phyloP scores from a whole-genome alignment of 1,284 basidiomycete genomes.

The Sphaerobolus stellatus region DNA sequence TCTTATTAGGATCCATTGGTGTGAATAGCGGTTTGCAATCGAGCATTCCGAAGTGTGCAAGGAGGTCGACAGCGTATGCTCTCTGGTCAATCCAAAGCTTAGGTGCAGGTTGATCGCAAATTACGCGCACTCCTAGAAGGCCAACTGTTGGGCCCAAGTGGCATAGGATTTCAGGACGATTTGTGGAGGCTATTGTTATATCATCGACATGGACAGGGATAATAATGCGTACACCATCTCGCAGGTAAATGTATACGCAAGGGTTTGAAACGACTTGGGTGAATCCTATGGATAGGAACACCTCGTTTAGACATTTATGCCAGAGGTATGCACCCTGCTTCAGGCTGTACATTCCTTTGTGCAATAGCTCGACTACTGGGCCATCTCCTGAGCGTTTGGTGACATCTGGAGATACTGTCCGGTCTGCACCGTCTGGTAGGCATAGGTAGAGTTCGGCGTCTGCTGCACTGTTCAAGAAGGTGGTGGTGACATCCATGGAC shows the following conservation, averaged over 20 bases:
- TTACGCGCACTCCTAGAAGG: constrained; percentile 38
- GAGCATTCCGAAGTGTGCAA: constrained; percentile 14
- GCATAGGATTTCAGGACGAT: constrained; percentile 35
- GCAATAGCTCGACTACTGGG: constrained; percentile 8
- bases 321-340: constrained; percentile 37
- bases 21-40: constrained; percentile 28
- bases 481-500: constrained; percentile 37
- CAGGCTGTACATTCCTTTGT: constrained; percentile 36
- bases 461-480: constrained; percentile 33
- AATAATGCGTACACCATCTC: constrained; percentile 4
- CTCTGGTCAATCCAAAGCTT: constrained; percentile 24
- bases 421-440: constrained; percentile 29
- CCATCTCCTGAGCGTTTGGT: no score
- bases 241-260: constrained; percentile 7
- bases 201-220: constrained; percentile 25
- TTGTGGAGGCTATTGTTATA: constrained; percentile 23
- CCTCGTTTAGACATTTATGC: constrained; percentile 27
- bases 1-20: constrained; percentile 27
- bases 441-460: constrained; percentile 34
- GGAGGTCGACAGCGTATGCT: constrained; percentile 24
- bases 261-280: not conserved
- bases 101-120: constrained; percentile 16
- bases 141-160: constrained; percentile 32
- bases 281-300: constrained; percentile 19
- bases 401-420: no score